Evolutionary conservation across 176 grass and related monocot genomes (phyloP).

Genomic region (Calamus simplicifolius): DNA sequence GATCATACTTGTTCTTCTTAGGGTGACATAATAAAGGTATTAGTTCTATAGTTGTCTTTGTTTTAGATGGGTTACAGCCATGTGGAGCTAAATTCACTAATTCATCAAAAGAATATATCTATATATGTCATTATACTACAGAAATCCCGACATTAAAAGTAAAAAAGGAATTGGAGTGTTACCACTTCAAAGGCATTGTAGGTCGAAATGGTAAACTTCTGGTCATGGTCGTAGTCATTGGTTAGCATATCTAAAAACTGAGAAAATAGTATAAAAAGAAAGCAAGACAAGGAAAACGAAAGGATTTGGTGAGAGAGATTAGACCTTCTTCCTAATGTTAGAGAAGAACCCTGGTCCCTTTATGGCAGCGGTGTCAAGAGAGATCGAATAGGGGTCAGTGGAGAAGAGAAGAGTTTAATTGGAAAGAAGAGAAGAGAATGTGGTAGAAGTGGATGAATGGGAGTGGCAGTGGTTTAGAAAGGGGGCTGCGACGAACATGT

Average conservation of each 20-base stretch:
- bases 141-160: not conserved
- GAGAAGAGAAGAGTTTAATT: not conserved
- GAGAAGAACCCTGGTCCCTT: conserved; percentile 32
- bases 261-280: not conserved
- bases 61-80: too few relatives aligned
- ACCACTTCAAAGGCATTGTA: conserved; percentile 80
- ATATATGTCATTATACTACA: too few relatives aligned
- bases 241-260: conserved; percentile 73
- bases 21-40: too few relatives aligned
- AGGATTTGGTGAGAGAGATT: not conserved
- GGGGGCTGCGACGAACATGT: too few relatives aligned
- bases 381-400: not conserved
- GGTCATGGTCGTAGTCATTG: conserved; percentile 88
- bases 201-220: conserved; percentile 70
- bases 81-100: too few relatives aligned
- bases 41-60: too few relatives aligned
- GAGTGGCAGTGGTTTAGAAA: too few relatives aligned
- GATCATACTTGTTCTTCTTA: too few relatives aligned
- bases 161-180: conserved; percentile 24
- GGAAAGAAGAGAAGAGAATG: not conserved
- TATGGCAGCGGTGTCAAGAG: conserved; percentile 13
- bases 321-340: conserved; percentile 32
- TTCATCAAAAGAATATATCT: too few relatives aligned
- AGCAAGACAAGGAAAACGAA: not conserved
- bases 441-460: too few relatives aligned